Conservation (phyloP, 306 rosid species). For the Glycine soja region DNA sequence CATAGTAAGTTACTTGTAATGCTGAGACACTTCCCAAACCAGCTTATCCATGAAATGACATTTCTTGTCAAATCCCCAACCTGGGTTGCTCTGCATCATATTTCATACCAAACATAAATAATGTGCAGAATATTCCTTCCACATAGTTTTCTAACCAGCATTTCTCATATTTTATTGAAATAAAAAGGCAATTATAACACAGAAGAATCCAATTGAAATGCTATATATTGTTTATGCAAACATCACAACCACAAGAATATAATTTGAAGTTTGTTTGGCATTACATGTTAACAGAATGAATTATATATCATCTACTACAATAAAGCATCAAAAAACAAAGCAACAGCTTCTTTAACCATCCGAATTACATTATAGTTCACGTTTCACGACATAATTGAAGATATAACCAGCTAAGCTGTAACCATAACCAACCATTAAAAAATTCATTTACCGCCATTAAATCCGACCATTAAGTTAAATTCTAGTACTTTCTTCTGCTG, state of each 20-base stretch:
- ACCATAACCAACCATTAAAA: background rate
- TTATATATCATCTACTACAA: conserved; percentile 3
- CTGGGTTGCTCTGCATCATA: conserved; percentile 81
- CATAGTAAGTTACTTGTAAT: conserved; percentile 55
- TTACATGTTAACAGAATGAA: conserved; percentile 8
- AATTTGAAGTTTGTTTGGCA: background rate
- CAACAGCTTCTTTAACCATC: background rate
- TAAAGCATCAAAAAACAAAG: background rate
- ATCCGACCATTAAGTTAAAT: background rate
- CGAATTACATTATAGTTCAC: background rate
- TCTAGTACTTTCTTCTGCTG: background rate
- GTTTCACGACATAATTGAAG: background rate
- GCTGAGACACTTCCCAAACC: conserved; percentile 71
- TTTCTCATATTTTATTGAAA: conserved; percentile 30
- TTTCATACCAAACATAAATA: conserved; percentile 44
- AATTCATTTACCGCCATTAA: background rate
- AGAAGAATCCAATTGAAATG: conserved; percentile 6
- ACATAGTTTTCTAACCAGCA: background rate
- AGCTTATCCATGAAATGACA: conserved; percentile 92
- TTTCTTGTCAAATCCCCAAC: conserved; percentile 92
- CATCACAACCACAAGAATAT: conserved; percentile 22
- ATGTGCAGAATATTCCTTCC: background rate
- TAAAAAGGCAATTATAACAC: background rate
- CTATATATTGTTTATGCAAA: conserved; percentile 9
- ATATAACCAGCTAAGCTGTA: background rate